Evolutionary conservation across 306 rosid species (phyloP).

Genomic region (Rosa rugosa): DNA sequence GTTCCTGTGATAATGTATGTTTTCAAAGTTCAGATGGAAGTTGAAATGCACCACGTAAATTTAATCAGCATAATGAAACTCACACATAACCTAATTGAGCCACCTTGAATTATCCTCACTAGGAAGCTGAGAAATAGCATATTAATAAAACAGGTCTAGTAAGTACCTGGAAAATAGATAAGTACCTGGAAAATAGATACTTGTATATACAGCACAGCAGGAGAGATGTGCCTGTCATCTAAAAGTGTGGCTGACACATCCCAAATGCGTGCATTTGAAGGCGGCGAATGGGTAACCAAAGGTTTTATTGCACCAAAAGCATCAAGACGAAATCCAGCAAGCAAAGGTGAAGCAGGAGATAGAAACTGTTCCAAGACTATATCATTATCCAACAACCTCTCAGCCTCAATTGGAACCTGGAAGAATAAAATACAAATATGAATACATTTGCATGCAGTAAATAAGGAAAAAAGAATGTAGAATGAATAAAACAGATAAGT

Average conservation of each 20-base stretch:
- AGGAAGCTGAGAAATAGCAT: conserved; percentile 24
- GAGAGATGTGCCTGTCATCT: conserved; percentile 80
- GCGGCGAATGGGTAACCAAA: conserved; percentile 86
- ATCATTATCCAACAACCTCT: conserved; percentile 71
- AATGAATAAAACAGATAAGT: conserved; percentile 22
- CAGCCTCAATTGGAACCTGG: conserved; percentile 91
- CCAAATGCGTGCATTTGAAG: conserved; percentile 44
- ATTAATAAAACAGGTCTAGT: conserved; percentile 23
- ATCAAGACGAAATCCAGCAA: conserved; percentile 93
- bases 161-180: conserved; percentile 78
- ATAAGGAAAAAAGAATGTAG: conserved; percentile 15
- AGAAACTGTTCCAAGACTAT: conserved; percentile 73
- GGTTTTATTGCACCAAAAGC: conserved; percentile 86
- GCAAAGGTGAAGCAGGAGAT: conserved; percentile 67
- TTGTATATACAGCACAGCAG: conserved; percentile 78
- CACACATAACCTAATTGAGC: neutral
- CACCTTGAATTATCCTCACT: conserved; percentile 16
- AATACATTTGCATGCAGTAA: neutral
- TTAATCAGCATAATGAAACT: neutral
- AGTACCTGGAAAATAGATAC: conserved; percentile 84
- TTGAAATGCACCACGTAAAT: neutral
- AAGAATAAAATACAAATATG: conserved; percentile 17
- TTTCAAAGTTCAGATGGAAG: conserved; percentile 3
- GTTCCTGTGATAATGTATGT: conserved; percentile 49
- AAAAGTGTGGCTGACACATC: conserved; percentile 44